Percentiles rank a stretch among this genome's conserved stretches.
Evolutionary conservation across 1,284 basidiomycete species (phyloP).

Genomic region (Cutaneotrichosporon cutaneum): DNA sequence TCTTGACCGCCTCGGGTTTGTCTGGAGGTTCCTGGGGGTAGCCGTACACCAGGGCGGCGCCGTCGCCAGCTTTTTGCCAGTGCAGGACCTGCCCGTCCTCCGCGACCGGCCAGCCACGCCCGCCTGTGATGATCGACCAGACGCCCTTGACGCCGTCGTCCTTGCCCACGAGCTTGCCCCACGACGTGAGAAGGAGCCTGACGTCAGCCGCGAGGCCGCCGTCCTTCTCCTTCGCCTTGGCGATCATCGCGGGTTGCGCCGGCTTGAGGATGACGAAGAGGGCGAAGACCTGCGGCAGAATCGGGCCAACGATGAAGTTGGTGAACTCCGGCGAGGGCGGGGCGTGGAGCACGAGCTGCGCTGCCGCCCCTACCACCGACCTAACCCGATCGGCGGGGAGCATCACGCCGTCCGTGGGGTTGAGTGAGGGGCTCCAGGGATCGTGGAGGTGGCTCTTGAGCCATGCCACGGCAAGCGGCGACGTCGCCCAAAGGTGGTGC

Average conservation of each 20-base stretch:
- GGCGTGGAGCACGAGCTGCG: slow-evolving; percentile 57
- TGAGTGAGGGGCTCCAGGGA: slow-evolving; percentile 35
- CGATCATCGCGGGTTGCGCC: slow-evolving; percentile 10
- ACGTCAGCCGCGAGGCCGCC: slow-evolving; percentile 56
- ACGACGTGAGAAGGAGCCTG: slow-evolving; percentile 63
- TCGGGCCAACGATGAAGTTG: slow-evolving; percentile 64
- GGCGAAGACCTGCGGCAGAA: slow-evolving; percentile 66
- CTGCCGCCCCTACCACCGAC: slow-evolving; percentile 35
- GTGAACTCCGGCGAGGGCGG: slow-evolving; percentile 73
- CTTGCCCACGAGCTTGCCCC: slow-evolving; percentile 65
- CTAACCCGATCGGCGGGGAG: slow-evolving; percentile 6
- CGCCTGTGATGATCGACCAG: slow-evolving; percentile 62
- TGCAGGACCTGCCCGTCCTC: slow-evolving; percentile 28
- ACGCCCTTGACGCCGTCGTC: slow-evolving; percentile 62
- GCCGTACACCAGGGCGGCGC: slow-evolving; percentile 17
- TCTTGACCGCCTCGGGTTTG: slow-evolving; percentile 18
- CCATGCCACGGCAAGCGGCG: slow-evolving; percentile 42
- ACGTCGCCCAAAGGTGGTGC: slow-evolving; percentile 30
- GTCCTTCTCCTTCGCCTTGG: slow-evolving; percentile 56
- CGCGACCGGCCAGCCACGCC: slow-evolving; percentile 51
- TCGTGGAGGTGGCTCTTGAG: slow-evolving; percentile 54
- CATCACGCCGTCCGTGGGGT: slow-evolving; percentile 9
- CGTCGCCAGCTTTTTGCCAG: slow-evolving; percentile 29
- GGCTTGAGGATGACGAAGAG: slow-evolving; percentile 61
- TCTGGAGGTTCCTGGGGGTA: slow-evolving; percentile 26